Evolutionary conservation across 306 rosid genomes (phyloP), one percentile per base, ranked within the genome.

Genomic region (Acmispon strigosus): DNA sequence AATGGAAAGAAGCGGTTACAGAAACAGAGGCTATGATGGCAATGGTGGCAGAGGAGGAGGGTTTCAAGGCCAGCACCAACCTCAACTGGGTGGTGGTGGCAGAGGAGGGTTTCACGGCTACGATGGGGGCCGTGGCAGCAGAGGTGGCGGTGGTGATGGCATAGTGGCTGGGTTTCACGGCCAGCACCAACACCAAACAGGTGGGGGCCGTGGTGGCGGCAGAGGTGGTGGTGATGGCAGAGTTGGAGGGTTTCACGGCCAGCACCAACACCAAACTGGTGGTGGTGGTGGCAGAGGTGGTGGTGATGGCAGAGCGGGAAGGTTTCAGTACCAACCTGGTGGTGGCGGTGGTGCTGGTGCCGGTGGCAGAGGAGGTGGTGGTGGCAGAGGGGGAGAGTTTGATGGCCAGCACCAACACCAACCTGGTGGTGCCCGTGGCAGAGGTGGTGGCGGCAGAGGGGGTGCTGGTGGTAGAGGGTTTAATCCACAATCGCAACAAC

Each of bases 1-100:
- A 47, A 76, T 76, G 80, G 80, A 76, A 37, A 39, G 75, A 76
- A 24, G 41, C 49, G 48, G 59, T 65, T 75, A 43, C 60, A 75
- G 51, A 13, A 39, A 52, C 50, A 12, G 29, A 17, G 41, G 43
- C 39, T 3, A 19, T 8, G 43, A 43, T 3, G 3, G 32, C 4
- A 3, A 3, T 12, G 17, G 20, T 2, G 61, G 22, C 17, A 50
- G 55, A 50, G 27, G 55, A 3, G 8, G 55, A 16, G 24, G 15
- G 12, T 50, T 17, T 50, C 10, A 50, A 2, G 24, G 19, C 5
- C 27, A 50, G 9, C 10, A 16, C 1, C 55, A 17, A 50, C 19
- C 24, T 8, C 17, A 9, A 3, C 47, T 13, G 0, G 19, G 53
- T 48, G 8, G 3, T 5, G 53, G 54, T 6, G 54, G 54, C 10